phyloP scores from a whole-genome alignment of 2,329 filamentous ascomycete genomes.

The Ophiostoma sp. region DNA sequence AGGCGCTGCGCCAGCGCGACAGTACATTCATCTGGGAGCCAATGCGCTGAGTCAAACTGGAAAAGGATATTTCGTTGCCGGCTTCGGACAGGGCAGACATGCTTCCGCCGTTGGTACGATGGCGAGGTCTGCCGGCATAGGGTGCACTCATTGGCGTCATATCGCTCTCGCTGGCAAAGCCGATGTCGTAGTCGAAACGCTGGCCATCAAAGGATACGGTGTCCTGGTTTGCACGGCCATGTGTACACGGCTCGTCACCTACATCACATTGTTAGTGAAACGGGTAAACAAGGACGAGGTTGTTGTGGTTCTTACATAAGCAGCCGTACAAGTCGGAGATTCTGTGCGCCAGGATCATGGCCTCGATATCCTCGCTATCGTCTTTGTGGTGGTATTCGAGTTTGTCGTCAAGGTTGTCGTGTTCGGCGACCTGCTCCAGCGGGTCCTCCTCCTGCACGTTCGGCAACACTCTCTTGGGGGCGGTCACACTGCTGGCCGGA shows the following conservation, averaged over 20 bases:
- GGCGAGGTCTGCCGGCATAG: slow-evolving; percentile 14
- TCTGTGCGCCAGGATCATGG: slow-evolving; percentile 45
- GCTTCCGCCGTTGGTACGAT: slow-evolving; percentile 18
- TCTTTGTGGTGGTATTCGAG: not conserved
- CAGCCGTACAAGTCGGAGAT: slow-evolving; percentile 56
- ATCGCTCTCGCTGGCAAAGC: slow-evolving; percentile 61
- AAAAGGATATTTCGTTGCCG: slow-evolving; percentile 50
- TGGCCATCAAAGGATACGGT: slow-evolving; percentile 37
- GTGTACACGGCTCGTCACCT: slow-evolving; percentile 53
- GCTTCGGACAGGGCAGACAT: slow-evolving; percentile 14
- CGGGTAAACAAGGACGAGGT: not conserved
- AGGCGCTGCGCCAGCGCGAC: slow-evolving; percentile 42
- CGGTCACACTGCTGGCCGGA: slow-evolving; percentile 33
- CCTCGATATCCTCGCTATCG: slow-evolving; percentile 39
- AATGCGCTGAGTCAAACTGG: slow-evolving; percentile 59
- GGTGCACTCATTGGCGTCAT: slow-evolving; percentile 31
- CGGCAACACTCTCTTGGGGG: slow-evolving; percentile 63
- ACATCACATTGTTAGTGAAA: not conserved
- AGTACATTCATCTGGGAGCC: slow-evolving; percentile 55
- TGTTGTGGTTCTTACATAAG: slow-evolving; percentile 57
- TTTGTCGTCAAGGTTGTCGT: not conserved
- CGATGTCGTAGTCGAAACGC: slow-evolving; percentile 59
- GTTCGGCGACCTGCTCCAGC: slow-evolving; percentile 53
- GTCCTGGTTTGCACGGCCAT: slow-evolving; percentile 37
- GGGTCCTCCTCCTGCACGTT: slow-evolving; percentile 87